These are phyloP conservation scores for Penicillium atrosanguineum DNA, from an alignment of 495 filamentous ascomycete genomes.

Conservation along the genomic window DNA sequence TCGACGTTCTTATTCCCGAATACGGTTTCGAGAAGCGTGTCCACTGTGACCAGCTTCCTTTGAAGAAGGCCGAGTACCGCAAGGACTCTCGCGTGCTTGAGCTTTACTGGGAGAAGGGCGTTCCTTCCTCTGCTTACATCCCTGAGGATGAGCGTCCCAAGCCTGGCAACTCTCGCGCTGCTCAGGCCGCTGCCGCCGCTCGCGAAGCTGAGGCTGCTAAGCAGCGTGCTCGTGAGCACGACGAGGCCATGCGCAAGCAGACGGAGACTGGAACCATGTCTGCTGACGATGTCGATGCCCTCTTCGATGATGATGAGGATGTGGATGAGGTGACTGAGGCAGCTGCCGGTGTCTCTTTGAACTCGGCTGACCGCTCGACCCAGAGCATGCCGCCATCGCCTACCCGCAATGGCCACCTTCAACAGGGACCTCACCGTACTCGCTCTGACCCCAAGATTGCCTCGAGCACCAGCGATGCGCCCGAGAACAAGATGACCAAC, in stretches of 20 bases:
- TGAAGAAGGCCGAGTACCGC: slow-evolving; percentile 98
- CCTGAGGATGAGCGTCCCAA: slow-evolving; percentile 96
- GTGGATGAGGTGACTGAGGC: slow-evolving; percentile 81
- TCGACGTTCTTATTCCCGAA: slow-evolving; percentile 96
- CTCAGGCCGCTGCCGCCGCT: slow-evolving; percentile 71
- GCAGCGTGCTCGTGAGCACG: slow-evolving; percentile 73
- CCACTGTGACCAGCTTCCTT: slow-evolving; percentile 93
- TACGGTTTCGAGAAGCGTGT: slow-evolving; percentile 99
- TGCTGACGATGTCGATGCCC: slow-evolving; percentile 82
- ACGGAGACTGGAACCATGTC: slow-evolving; percentile 91
- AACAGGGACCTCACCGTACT: slow-evolving; percentile 78
- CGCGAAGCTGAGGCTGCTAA: slow-evolving; percentile 77
- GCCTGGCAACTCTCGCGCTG: slow-evolving; percentile 55
- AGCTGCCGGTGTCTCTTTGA: slow-evolving; percentile 81
- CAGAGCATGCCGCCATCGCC: slow-evolving; percentile 96
- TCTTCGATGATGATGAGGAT: slow-evolving; percentile 91
- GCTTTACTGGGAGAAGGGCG: slow-evolving; percentile 99
- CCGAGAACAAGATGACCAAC: slow-evolving; percentile 78
- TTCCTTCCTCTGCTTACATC: slow-evolving; percentile 92
- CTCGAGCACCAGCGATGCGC: slow-evolving; percentile 61
- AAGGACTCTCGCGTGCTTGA: slow-evolving; percentile 92
- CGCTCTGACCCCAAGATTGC: slow-evolving; percentile 90
- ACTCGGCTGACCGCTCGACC: slow-evolving; percentile 74
- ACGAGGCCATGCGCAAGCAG: slow-evolving; percentile 83
- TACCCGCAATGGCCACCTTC: slow-evolving; percentile 67